Conservation (phyloP, 495 filamentous ascomycete genomes). For the Achaetomiella virescens region DNA sequence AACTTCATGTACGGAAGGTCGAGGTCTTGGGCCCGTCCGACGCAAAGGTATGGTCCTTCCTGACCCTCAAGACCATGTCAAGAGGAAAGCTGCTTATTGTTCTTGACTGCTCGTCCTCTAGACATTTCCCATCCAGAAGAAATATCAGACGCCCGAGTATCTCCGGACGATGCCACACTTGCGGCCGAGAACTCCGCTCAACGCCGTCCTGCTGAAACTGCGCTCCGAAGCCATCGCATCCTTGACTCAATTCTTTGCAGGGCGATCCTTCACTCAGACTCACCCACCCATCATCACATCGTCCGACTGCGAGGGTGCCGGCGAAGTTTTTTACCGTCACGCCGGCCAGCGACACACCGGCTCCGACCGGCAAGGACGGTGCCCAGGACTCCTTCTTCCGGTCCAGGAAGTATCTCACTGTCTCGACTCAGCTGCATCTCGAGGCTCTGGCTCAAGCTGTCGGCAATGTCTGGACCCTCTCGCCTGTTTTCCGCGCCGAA, state of each 20-base stretch:
- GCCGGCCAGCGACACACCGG: conserved; percentile 26
- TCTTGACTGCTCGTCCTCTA: conserved; percentile 34
- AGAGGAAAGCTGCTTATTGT: not conserved
- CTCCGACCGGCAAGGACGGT: conserved; percentile 5
- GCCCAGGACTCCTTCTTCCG: conserved; percentile 60
- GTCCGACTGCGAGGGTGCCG: conserved; percentile 95
- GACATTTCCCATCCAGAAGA: conserved; percentile 89
- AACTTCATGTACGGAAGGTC: conserved; percentile 66
- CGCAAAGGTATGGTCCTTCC: conserved; percentile 56
- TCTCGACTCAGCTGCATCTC: conserved; percentile 90
- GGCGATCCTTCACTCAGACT: conserved; percentile 70
- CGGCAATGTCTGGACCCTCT: conserved; percentile 87
- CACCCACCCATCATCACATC: conserved; percentile 94
- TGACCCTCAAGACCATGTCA: not conserved
- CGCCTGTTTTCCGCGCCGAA: conserved; percentile 90
- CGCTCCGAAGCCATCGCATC: conserved; percentile 73
- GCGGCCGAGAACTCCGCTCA: conserved; percentile 73
- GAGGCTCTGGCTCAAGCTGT: conserved; percentile 87
- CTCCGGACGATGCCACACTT: conserved; percentile 86
- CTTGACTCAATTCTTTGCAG: conserved; percentile 64
- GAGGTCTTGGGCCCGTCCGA: conserved; percentile 69
- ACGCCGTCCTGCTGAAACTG: conserved; percentile 72
- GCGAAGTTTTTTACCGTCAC: conserved; percentile 84
- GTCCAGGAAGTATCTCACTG: conserved; percentile 88
- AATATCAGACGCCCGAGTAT: conserved; percentile 84